phyloP scores from a whole-genome alignment of 2,329 filamentous ascomycete species.

The Colletotrichum tropicale region DNA sequence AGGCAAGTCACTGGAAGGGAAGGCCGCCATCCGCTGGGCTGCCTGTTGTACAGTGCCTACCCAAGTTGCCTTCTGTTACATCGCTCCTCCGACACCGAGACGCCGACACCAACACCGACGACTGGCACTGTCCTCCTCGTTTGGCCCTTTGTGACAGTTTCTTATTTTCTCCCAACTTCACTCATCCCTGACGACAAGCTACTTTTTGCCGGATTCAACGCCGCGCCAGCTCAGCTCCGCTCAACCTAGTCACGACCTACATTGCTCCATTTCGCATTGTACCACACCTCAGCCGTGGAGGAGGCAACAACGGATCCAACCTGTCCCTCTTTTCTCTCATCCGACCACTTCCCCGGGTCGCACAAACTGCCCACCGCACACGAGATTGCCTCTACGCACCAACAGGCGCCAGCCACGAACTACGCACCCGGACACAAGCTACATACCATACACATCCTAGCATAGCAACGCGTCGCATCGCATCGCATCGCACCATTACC shows the following conservation, averaged over 20 bases:
- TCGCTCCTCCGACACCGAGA: background rate
- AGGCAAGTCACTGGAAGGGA: background rate
- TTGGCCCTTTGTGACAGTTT: background rate
- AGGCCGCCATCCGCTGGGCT: background rate
- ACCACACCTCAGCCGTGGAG: slow-evolving; percentile 1
- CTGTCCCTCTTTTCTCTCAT: slow-evolving; percentile 4
- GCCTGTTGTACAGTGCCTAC: background rate
- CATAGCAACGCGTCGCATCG: slow-evolving; percentile 4
- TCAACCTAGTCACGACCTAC: background rate
- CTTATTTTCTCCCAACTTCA: background rate
- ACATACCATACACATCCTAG: background rate
- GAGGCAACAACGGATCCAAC: slow-evolving; percentile 12
- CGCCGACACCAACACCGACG: background rate
- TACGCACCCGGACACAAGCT: background rate
- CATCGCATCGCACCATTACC: slow-evolving; percentile 1
- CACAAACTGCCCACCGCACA: slow-evolving; percentile 6
- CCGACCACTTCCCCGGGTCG: background rate
- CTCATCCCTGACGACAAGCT: background rate
- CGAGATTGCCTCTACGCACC: slow-evolving; percentile 5
- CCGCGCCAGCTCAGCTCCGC: slow-evolving; percentile 5
- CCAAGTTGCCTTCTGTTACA: background rate
- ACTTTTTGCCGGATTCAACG: background rate
- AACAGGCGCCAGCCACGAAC: slow-evolving; percentile 8
- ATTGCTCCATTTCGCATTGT: background rate
- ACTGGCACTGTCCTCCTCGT: background rate